Percentiles rank a stretch among this genome's conserved stretches.
phyloP scores from a whole-genome alignment of 2,329 filamentous ascomycete species.

The Colletotrichum noveboracense region DNA sequence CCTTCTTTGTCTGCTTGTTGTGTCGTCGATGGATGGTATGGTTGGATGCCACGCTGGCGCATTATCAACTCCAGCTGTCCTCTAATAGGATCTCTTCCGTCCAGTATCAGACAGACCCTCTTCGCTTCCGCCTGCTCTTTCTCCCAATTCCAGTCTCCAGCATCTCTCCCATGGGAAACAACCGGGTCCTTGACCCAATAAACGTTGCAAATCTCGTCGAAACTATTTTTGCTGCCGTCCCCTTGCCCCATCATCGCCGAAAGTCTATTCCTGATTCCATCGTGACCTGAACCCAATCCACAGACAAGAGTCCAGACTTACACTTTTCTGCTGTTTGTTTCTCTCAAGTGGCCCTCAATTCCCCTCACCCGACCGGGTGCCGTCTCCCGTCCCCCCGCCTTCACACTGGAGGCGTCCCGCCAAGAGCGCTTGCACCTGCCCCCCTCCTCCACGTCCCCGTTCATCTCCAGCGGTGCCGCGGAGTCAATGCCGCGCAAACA shows the following conservation, averaged over 20 bases:
- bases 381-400: not conserved
- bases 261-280: not conserved
- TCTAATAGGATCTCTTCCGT: not conserved
- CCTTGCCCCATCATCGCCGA: not conserved
- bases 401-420: not conserved
- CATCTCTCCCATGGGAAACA: not conserved
- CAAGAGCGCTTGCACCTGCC: constrained; percentile 19
- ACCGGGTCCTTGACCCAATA: not conserved
- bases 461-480: not conserved
- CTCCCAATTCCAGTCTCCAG: not conserved
- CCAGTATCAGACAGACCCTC: not conserved
- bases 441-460: not conserved
- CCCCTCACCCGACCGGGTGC: not conserved
- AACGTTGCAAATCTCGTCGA: not conserved
- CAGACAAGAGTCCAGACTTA: not conserved
- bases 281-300: not conserved
- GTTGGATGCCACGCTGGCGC: not conserved
- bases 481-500: constrained; percentile 11
- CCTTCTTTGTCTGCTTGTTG: not conserved
- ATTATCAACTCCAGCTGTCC: not conserved
- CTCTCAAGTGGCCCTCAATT: not conserved
- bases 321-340: not conserved
- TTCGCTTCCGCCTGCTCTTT: constrained; percentile 9
- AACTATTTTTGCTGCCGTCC: not conserved
- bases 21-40: not conserved